A percentile compares a stretch with the other conserved stretches of the same genome.
Conservation (phyloP, 768 basidiomycete species). For the Trametes cubensis region DNA sequence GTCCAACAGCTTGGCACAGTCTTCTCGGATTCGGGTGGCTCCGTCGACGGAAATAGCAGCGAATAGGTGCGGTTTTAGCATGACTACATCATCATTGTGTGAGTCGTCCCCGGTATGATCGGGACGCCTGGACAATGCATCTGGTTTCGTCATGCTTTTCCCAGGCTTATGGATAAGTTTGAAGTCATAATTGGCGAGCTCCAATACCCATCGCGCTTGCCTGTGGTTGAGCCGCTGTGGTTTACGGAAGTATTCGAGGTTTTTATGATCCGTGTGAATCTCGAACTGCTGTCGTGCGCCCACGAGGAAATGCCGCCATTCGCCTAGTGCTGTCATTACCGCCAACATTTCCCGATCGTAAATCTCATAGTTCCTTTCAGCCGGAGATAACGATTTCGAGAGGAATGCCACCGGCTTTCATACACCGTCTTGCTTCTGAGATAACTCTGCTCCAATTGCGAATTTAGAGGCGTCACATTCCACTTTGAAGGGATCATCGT, state of each 20-base stretch:
- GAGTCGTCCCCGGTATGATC: not conserved
- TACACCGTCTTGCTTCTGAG: slow-evolving; percentile 25
- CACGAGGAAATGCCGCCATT: slow-evolving; percentile 33
- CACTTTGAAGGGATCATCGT: slow-evolving; percentile 17
- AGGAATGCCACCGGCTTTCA: slow-evolving; percentile 21
- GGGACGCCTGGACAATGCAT: slow-evolving; percentile 11
- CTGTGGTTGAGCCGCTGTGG: slow-evolving; percentile 32
- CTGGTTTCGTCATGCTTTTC: slow-evolving; percentile 1
- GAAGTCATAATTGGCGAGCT: slow-evolving; percentile 24
- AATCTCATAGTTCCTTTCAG: slow-evolving; percentile 36
- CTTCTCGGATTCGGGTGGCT: not conserved
- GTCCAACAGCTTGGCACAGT: slow-evolving; percentile 21
- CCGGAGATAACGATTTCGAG: slow-evolving; percentile 11
- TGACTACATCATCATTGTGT: not conserved
- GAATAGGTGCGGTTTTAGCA: slow-evolving; percentile 7
- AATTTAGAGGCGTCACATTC: slow-evolving; percentile 29
- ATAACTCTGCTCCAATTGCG: slow-evolving; percentile 35
- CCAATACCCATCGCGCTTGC: slow-evolving; percentile 37
- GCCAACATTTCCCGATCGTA: slow-evolving; percentile 44
- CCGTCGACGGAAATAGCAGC: not conserved
- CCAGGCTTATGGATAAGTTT: slow-evolving; percentile 13
- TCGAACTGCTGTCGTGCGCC: slow-evolving; percentile 20
- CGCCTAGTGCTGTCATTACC: slow-evolving; percentile 33
- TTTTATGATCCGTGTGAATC: slow-evolving; percentile 37
- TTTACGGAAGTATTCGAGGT: slow-evolving; percentile 33